These are phyloP conservation scores for Xerocomellus dryophilus DNA, from an alignment of 768 basidiomycete species.

Conservation along the genomic window DNA sequence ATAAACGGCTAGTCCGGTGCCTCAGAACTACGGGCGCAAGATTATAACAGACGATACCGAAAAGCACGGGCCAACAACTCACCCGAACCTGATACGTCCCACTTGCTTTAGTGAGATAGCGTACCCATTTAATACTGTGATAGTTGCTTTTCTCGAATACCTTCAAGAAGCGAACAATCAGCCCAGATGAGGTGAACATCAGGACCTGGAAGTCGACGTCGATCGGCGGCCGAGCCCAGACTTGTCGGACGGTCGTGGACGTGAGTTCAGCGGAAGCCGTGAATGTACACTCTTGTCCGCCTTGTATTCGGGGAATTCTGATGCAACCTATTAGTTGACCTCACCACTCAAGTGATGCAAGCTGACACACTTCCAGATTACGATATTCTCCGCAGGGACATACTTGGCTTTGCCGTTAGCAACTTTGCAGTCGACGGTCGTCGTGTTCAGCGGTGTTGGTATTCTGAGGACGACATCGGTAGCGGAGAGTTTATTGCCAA, in stretches of 20 bases:
- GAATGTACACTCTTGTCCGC: slow-evolving; percentile 86
- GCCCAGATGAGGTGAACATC: slow-evolving; percentile 96
- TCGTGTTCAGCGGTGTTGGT: slow-evolving; percentile 95
- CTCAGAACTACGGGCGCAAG: slow-evolving; percentile 27
- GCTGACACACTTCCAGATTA: slow-evolving; percentile 90
- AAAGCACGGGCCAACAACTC: slow-evolving; percentile 33
- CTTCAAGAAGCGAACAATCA: slow-evolving; percentile 95
- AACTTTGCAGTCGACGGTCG: slow-evolving; percentile 88
- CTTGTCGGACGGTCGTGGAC: slow-evolving; percentile 86
- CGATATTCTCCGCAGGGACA: slow-evolving; percentile 91
- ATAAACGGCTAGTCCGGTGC: slow-evolving; percentile 11
- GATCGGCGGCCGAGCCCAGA: slow-evolving; percentile 97
- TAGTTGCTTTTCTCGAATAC: slow-evolving; percentile 97
- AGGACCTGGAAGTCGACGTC: slow-evolving; percentile 98
- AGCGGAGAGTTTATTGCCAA: slow-evolving; percentile 88
- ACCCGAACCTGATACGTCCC: slow-evolving; percentile 94
- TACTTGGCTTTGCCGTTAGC: slow-evolving; percentile 96
- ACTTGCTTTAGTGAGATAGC: slow-evolving; percentile 91
- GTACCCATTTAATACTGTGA: slow-evolving; percentile 93
- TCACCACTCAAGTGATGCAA: neutral
- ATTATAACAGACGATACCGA: neutral
- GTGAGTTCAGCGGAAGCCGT: slow-evolving; percentile 80
- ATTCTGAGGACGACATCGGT: slow-evolving; percentile 90
- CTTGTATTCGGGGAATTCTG: slow-evolving; percentile 90
- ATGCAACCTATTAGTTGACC: neutral